Base-by-base conservation (phyloP, 2,329 filamentous ascomycete species). In the Cytospora leucostoma region DNA sequence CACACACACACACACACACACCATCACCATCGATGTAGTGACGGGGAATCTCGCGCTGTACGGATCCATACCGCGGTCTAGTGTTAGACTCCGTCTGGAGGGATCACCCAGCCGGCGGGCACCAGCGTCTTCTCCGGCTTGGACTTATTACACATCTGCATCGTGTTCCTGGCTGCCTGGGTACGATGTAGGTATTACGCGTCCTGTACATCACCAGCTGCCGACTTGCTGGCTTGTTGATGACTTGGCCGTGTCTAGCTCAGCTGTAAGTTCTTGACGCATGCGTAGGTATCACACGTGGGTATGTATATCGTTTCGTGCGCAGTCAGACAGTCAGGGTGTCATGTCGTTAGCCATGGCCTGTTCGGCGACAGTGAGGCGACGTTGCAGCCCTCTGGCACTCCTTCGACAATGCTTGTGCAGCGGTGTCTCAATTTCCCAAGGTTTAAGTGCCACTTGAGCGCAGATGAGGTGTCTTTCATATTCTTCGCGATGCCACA, bases 161-260 rank as follows among this genome's bases (percentile, higher is more conserved):
- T 59, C 57, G 52, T 60, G 44, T 62, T 56, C 56, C 59, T 62
- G 60, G 51, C 40, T 56, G 56, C 56, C 59, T 62, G 60, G 51
- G 51, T 56, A 59, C 60, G 59, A 62, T 52, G 50, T 44, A 62
- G 47, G 50, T 44, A 56, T 65, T 59, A 59, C 60, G 55, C 63
- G 55, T 58, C 52, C 52, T 49, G 40, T 59, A 40, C n/a, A 15
- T 33, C n/a, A 33, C 32, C 51, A 53, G 52, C 53, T 54, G 52
- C 53, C 51, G 27, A 54, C 49, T 19, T 32, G 50, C 35, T 52
- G 54, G 51, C 40, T 44, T 37, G 51, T 32, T 50, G 38, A 61
- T 61, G 59, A 56, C 59, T 52, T 62, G 59, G 59, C 59, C 55
- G 34, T 47, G 44, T 47, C 44, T 47, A 21, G 44, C 44, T 47